These are phyloP conservation scores for Colletotrichum sp. DNA, from an alignment of 2,329 filamentous ascomycete species.

Conservation along the genomic window DNA sequence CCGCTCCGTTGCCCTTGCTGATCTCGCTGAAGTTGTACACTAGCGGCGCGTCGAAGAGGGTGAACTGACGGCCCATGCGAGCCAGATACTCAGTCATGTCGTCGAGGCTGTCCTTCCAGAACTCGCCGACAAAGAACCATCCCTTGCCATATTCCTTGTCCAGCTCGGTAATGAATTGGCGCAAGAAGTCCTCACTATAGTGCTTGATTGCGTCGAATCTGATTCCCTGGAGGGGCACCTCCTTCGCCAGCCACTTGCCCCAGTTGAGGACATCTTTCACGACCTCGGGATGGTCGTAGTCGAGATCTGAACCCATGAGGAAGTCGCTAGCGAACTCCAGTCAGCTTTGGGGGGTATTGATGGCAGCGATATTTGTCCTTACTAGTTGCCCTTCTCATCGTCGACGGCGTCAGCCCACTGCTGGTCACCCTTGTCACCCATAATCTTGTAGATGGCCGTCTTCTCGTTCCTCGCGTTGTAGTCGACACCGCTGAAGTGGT, in stretches of 20 bases:
- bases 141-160: conserved; percentile 46
- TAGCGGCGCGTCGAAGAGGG: conserved; percentile 71
- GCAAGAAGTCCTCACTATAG: conserved; percentile 70
- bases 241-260: conserved; percentile 70
- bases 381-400: conserved; percentile 68
- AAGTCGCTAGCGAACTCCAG: conserved; percentile 66
- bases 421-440: conserved; percentile 60
- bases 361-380: conserved; percentile 38
- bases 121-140: conserved; percentile 44
- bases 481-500: conserved; percentile 75
- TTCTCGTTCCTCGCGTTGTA: conserved; percentile 64
- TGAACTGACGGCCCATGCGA: conserved; percentile 60
- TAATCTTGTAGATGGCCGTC: conserved; percentile 72
- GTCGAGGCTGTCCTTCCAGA: conserved; percentile 42
- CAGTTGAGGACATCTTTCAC: conserved; percentile 68
- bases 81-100: conserved; percentile 37
- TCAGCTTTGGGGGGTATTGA: conserved; percentile 41
- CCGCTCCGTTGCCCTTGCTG: conserved; percentile 59
- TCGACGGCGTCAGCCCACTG: conserved; percentile 67
- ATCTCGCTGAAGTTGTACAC: conserved; percentile 70
- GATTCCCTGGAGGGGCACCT: conserved; percentile 68
- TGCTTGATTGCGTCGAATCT: conserved; percentile 77
- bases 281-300: conserved; percentile 69
- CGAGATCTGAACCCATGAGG: conserved; percentile 75
- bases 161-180: conserved; percentile 65